Base-by-base conservation (phyloP, 2,329 filamentous ascomycete genomes). In the Fusarium sp. region DNA sequence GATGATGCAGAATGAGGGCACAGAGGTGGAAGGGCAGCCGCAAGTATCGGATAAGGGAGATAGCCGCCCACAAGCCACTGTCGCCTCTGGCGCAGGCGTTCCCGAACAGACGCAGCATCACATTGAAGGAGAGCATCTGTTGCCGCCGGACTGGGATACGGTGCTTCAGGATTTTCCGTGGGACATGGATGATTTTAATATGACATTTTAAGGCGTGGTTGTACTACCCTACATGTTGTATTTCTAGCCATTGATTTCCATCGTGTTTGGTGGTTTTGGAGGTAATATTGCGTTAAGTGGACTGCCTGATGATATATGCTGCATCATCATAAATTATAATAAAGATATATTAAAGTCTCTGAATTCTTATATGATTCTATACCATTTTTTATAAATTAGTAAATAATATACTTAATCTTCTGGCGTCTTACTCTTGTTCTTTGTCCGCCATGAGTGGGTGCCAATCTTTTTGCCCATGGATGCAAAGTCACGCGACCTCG, bases 121-220 rank as follows among this genome's bases (percentile, higher is more conserved):
- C 10, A 11, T n/a, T 14, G 69, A 70, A 45, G 66, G 22, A 3
- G 54, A 66, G 10, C 68, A 77, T 17, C 70, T 69, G 2, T 65
- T 80, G 11, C 65, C 77, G 4, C 65, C 77, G 4, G 79, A 81
- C 45, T 81, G 80, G 80, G 77, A 70, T 33, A 76, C 74, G 8
- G 58, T 81, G 20, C 47, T 81, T 58, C 71, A 79, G n/a, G 79
- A 81, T 38, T 80, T 81, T 35, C 76, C 78, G 12, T 57, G 79
- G 9, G 79, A 81, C 12, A 66, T 72, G 2, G 63, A 77, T 2
- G 75, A 78, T 4, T 73, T 78, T 27, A 76, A 73, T 1, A 66
- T 77, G 32, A 68, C 72, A 32, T 75, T 70, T 4, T 74, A 33
- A 57, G 12, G n/a, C 10, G 40, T 56, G 9, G 6, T 6, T 27